Conservation (phyloP, 2,329 filamentous ascomycete genomes). For the Zymoseptoria ardabiliae region DNA sequence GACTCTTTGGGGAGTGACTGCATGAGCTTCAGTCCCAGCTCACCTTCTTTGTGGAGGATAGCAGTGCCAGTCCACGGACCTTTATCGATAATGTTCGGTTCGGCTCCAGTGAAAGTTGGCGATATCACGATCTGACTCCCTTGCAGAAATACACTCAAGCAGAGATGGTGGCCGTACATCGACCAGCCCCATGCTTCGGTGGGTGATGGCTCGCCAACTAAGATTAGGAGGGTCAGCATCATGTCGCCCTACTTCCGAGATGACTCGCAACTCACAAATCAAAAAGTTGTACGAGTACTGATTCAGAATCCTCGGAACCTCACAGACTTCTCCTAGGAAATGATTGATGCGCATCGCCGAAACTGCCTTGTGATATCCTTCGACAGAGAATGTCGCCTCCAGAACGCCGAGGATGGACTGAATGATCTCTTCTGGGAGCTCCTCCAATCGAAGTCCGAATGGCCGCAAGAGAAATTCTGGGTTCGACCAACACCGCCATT, state of each 20-base stretch:
- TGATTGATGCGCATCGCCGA: conserved; percentile 67
- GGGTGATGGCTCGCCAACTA: conserved; percentile 58
- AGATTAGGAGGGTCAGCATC: conserved; percentile 28
- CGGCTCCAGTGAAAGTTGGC: conserved; percentile 73
- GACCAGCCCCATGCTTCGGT: conserved; percentile 61
- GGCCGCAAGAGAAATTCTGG: conserved; percentile 64
- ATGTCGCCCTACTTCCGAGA: not conserved
- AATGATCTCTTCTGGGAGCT: conserved; percentile 43
- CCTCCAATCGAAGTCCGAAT: conserved; percentile 65
- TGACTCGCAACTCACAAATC: not conserved
- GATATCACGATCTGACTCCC: conserved; percentile 58
- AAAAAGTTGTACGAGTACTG: conserved; percentile 62
- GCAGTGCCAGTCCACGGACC: conserved; percentile 57
- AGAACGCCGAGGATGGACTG: conserved; percentile 51
- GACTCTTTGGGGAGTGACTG: conserved; percentile 47
- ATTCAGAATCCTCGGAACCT: conserved; percentile 58
- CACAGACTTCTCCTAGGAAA: conserved; percentile 63
- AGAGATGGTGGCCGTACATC: conserved; percentile 74
- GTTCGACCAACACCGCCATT: conserved; percentile 67
- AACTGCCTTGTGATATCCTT: conserved; percentile 64
- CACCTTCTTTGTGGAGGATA: conserved; percentile 59
- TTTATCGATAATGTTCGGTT: conserved; percentile 66
- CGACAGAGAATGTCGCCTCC: conserved; percentile 53
- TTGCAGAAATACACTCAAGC: conserved; percentile 63
- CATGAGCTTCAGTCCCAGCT: conserved; percentile 61